phyloP scores from a whole-genome alignment of 768 basidiomycete species.

The Amanita rubescens region DNA sequence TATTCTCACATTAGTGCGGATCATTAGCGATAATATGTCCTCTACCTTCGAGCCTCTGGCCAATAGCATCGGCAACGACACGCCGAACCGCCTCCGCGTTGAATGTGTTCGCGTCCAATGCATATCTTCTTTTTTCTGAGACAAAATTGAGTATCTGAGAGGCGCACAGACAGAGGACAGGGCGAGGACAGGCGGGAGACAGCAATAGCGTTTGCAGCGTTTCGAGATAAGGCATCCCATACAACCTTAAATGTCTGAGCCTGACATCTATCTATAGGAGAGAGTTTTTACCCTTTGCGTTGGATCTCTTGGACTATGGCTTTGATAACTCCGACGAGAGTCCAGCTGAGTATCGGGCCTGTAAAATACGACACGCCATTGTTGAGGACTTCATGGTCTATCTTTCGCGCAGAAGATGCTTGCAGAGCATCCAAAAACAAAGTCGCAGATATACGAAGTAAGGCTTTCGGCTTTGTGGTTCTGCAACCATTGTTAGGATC shows the following conservation, averaged over 20 bases:
- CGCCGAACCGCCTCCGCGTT: slow-evolving; percentile 33
- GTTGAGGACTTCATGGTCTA: slow-evolving; percentile 60
- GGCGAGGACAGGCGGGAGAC: slow-evolving; percentile 55
- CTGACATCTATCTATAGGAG: neutral
- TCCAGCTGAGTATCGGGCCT: slow-evolving; percentile 70
- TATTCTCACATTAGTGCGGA: neutral
- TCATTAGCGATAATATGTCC: neutral
- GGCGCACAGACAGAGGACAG: slow-evolving; percentile 60
- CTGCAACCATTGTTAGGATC: slow-evolving; percentile 18
- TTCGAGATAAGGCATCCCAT: slow-evolving; percentile 45
- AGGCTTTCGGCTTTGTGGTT: slow-evolving; percentile 64
- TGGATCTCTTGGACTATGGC: slow-evolving; percentile 56
- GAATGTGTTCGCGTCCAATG: slow-evolving; percentile 18
- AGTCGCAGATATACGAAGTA: slow-evolving; percentile 61
- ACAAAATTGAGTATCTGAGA: slow-evolving; percentile 41
- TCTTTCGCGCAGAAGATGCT: slow-evolving; percentile 38
- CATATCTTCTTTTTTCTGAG: slow-evolving; percentile 29
- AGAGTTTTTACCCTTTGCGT: slow-evolving; percentile 37
- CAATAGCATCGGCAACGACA: slow-evolving; percentile 31
- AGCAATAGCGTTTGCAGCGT: slow-evolving; percentile 61
- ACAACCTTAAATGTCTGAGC: slow-evolving; percentile 29
- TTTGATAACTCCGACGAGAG: slow-evolving; percentile 65
- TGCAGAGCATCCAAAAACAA: slow-evolving; percentile 59
- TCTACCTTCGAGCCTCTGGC: slow-evolving; percentile 29
- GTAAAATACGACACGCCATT: slow-evolving; percentile 78